Percentiles rank a stretch among this genome's conserved stretches.
These are phyloP conservation scores for Nepenthes gracilis DNA, from an alignment of 148 eudicot genomes.

Conservation along the genomic window DNA sequence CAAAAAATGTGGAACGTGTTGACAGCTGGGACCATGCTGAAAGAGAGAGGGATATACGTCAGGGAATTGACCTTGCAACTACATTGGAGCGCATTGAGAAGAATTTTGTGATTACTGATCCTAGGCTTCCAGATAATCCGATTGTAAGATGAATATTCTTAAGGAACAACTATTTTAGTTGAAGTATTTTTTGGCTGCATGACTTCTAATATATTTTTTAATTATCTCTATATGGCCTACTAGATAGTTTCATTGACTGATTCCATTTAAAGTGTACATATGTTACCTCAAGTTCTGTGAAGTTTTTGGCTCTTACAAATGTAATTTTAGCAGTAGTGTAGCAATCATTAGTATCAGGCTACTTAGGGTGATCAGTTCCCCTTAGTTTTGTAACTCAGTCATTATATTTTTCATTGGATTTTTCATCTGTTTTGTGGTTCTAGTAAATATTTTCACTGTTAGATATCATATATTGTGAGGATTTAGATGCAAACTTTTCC, in stretches of 20 bases:
- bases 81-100: conserved; percentile 98
- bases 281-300: neutral
- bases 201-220: neutral
- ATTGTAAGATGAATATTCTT: conserved; percentile 45
- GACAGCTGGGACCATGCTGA: conserved; percentile 86
- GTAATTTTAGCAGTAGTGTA: too few relatives aligned
- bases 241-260: neutral
- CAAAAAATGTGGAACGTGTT: conserved; percentile 41
- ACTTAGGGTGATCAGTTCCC: too few relatives aligned
- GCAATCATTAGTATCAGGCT: too few relatives aligned
- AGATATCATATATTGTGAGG: neutral
- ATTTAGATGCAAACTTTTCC: neutral
- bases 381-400: too few relatives aligned
- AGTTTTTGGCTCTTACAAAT: neutral
- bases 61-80: conserved; percentile 96
- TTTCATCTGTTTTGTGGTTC: too few relatives aligned
- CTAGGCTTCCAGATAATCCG: conserved; percentile 97
- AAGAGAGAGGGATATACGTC: conserved; percentile 80
- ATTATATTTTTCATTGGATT: too few relatives aligned
- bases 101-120: conserved; percentile 94
- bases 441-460: neutral
- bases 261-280: neutral
- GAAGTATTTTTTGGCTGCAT: neutral
- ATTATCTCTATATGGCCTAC: neutral
- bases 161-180: neutral